phyloP scores from a whole-genome alignment of 2,329 filamentous ascomycete genomes.

The Pseudogymnoascus sp. region DNA sequence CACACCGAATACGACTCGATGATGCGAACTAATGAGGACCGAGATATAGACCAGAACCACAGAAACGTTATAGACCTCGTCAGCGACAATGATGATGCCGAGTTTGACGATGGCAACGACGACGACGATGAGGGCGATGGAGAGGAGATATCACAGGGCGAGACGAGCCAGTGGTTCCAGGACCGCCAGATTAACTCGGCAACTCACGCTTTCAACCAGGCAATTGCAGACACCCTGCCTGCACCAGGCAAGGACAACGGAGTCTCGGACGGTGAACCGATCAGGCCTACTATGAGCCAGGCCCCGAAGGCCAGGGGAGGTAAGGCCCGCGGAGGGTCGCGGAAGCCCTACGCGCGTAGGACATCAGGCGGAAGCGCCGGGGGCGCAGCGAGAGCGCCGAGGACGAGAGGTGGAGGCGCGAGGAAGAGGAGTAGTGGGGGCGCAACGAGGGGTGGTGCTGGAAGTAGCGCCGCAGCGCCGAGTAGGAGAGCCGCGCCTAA shows the following conservation, averaged over 20 bases:
- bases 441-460: neutral
- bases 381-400: neutral
- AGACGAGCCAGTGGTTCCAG: slow-evolving; percentile 6
- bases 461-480: neutral
- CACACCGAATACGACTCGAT: slow-evolving; percentile 43
- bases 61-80: slow-evolving; percentile 49
- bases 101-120: slow-evolving; percentile 21
- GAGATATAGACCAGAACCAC: slow-evolving; percentile 26
- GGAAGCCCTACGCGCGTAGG: neutral
- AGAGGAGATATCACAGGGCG: neutral
- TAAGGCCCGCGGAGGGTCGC: neutral
- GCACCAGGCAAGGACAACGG: neutral
- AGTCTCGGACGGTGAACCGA: neutral
- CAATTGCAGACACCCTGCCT: neutral
- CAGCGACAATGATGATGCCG: slow-evolving; percentile 30
- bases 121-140: neutral
- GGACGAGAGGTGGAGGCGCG: neutral
- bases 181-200: neutral
- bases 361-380: neutral
- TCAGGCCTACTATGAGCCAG: slow-evolving; percentile 4
- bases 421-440: neutral
- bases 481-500: neutral
- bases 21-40: slow-evolving; percentile 29
- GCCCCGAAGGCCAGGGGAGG: neutral
- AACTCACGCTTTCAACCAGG: slow-evolving; percentile 8